A percentile compares a stretch with the other conserved stretches of the same genome.
phyloP scores from a whole-genome alignment of 129 eudicot species.

The Glebionis coronaria region DNA sequence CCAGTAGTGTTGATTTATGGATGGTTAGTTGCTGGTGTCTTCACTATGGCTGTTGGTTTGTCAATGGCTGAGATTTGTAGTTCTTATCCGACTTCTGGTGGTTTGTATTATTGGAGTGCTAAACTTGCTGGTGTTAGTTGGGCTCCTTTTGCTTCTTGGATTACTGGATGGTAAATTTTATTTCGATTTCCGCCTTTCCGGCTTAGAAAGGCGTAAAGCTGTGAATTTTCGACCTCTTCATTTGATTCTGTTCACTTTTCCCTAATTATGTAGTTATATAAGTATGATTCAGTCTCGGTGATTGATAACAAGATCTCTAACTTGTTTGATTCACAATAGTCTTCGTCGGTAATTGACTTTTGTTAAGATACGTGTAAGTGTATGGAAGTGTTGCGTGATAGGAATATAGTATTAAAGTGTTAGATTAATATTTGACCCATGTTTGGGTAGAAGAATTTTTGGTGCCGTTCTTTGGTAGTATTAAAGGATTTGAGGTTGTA shows the following conservation, averaged over 20 bases:
- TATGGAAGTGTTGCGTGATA: too few relatives aligned
- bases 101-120: constrained; percentile 99
- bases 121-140: constrained; percentile 92
- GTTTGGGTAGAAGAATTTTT: not conserved
- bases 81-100: constrained; percentile 97
- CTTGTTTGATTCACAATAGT: not conserved
- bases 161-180: constrained; percentile 79
- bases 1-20: constrained; percentile 82
- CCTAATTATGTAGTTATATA: not conserved
- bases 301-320: too few relatives aligned
- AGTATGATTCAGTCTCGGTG: not conserved
- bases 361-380: too few relatives aligned
- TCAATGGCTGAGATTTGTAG: constrained; percentile 99
- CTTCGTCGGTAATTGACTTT: not conserved
- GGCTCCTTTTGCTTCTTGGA: constrained; percentile 99
- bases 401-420: too few relatives aligned
- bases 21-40: constrained; percentile 73
- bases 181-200: not conserved
- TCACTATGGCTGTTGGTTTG: constrained; percentile 91
- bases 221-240: not conserved
- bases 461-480: not conserved
- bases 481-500: not conserved
- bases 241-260: not conserved
- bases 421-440: not conserved
- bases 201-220: not conserved